Evolutionary conservation across 75 land plant genomes (phyloP).

Genomic region (Pseudotsuga menziesii): DNA sequence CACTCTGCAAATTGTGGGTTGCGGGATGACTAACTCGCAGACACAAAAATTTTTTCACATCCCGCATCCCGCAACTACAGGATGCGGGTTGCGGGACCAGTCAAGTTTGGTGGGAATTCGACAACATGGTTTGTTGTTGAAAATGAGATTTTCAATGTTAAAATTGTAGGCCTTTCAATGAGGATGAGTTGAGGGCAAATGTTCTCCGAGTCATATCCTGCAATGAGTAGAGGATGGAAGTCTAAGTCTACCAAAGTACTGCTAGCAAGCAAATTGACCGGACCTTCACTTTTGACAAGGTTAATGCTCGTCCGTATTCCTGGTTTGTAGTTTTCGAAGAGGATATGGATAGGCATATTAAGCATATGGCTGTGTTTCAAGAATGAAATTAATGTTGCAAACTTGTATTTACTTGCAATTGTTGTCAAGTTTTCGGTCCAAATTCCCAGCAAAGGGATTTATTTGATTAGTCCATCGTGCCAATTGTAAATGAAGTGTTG

Average conservation of each 20-base stretch:
- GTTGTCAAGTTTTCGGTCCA: slow-evolving; percentile 86
- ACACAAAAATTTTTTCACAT: no score
- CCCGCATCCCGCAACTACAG: no score
- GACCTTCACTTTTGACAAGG: slow-evolving; percentile 95
- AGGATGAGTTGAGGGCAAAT: slow-evolving; percentile 66
- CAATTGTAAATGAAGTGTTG: slow-evolving; percentile 93
- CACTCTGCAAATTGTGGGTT: no score
- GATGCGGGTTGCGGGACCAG: no score
- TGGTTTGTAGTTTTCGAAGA: background rate
- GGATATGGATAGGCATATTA: background rate
- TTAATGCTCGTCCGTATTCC: background rate
- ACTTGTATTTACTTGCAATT: background rate
- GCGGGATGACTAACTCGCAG: no score
- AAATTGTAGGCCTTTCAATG: slow-evolving; percentile 75
- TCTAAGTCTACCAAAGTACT: slow-evolving; percentile 53
- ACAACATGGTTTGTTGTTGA: no score
- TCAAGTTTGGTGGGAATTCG: no score
- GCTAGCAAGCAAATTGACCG: slow-evolving; percentile 87
- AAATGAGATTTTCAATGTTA: no score
- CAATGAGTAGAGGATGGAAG: slow-evolving; percentile 82
- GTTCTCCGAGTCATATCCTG: slow-evolving; percentile 71
- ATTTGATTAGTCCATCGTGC: slow-evolving; percentile 80
- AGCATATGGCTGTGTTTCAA: background rate
- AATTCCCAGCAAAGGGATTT: slow-evolving; percentile 71
- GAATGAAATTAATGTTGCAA: background rate